phyloP scores from a whole-genome alignment of 176 grass and related monocot species.

The Oryza australiensis region DNA sequence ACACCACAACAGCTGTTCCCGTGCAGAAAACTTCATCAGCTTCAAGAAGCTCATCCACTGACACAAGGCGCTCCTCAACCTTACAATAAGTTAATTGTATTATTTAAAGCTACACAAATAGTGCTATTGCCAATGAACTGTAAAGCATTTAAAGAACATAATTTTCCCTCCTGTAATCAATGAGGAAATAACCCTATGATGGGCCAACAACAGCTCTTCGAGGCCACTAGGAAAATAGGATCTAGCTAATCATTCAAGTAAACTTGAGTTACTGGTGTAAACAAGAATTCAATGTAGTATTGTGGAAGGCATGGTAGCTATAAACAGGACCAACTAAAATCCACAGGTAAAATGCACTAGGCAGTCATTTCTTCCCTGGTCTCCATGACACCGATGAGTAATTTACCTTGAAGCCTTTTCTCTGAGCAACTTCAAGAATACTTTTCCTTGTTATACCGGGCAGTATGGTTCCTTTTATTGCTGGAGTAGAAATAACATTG shows the following conservation, averaged over 20 bases:
- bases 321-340: neutral
- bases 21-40: slow-evolving; percentile 96
- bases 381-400: slow-evolving; percentile 11
- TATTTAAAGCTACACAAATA: neutral
- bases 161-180: neutral
- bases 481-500: slow-evolving; percentile 76
- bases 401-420: slow-evolving; percentile 76
- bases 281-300: neutral
- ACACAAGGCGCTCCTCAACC: slow-evolving; percentile 73
- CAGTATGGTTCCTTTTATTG: slow-evolving; percentile 83
- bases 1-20: slow-evolving; percentile 84
- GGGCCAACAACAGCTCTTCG: neutral
- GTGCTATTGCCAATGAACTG: slow-evolving; percentile 6
- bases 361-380: neutral
- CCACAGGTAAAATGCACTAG: neutral
- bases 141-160: neutral
- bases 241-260: neutral
- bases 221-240: neutral
- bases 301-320: slow-evolving; percentile 7
- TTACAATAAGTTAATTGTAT: slow-evolving; percentile 35
- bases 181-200: neutral
- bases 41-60: slow-evolving; percentile 73
- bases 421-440: slow-evolving; percentile 73
- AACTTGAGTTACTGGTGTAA: neutral
- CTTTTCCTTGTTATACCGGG: slow-evolving; percentile 95